Percentiles rank a stretch among this genome's conserved stretches.
phyloP scores from a whole-genome alignment of 805 yeast genomes.

The Hanseniaspora meyeri region DNA sequence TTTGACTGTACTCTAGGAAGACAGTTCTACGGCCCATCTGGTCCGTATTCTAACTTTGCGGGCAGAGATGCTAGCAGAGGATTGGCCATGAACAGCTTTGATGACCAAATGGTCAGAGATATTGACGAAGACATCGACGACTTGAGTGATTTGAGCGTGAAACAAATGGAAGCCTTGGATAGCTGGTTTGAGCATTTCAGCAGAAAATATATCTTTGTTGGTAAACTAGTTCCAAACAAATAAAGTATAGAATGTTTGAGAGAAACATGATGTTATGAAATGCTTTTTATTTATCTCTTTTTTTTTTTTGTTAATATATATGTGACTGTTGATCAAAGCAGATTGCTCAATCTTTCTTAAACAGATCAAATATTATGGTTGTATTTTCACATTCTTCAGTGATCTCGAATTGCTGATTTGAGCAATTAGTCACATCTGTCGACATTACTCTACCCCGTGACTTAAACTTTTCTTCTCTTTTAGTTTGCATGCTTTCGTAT shows the following conservation, averaged over 20 bases:
- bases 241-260: neutral
- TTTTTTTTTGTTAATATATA: no score
- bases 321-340: no score
- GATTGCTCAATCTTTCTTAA: conserved; percentile 15
- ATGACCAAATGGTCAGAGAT: conserved; percentile 47
- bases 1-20: conserved; percentile 73
- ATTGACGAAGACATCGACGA: conserved; percentile 69
- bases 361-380: conserved; percentile 7
- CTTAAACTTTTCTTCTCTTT: neutral
- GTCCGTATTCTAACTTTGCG: conserved; percentile 88
- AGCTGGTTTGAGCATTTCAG: conserved; percentile 80
- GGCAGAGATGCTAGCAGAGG: conserved; percentile 95
- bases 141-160: conserved; percentile 45
- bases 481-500: neutral
- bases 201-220: conserved; percentile 71
- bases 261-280: no score
- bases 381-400: neutral
- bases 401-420: neutral
- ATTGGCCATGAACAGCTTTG: conserved; percentile 78
- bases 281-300: no score
- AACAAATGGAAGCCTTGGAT: conserved; percentile 55
- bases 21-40: conserved; percentile 87
- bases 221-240: conserved; percentile 43
- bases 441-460: neutral
- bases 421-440: no score